phyloP scores from a whole-genome alignment of 1,139 yeast species.

The Saccharomycopsis hybrid region DNA sequence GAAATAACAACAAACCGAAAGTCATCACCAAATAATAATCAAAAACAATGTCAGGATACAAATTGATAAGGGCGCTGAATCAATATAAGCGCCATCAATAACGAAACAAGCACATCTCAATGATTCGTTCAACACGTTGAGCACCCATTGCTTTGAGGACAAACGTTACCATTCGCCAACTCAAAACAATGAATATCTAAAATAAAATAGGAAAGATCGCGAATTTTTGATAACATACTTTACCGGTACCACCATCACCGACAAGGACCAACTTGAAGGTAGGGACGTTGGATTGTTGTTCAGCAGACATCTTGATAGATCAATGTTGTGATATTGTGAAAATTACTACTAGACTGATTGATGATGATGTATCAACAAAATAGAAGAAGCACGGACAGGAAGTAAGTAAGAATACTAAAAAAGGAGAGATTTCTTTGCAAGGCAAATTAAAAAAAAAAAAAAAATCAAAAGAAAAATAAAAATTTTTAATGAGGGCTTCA shows the following conservation, averaged over 20 bases:
- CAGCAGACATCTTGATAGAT: slow-evolving; percentile 44
- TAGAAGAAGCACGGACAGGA: neutral
- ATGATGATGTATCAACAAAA: neutral
- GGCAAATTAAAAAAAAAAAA: neutral
- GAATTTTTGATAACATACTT: slow-evolving; percentile 37
- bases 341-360: no score
- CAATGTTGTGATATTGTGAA: no score
- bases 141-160: neutral
- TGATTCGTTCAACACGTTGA: no score
- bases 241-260: slow-evolving; percentile 99
- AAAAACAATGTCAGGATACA: no score
- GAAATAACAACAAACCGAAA: no score
- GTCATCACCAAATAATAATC: no score
- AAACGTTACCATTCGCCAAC: neutral
- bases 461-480: neutral
- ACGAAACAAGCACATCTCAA: no score
- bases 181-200: slow-evolving; percentile 1
- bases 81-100: no score
- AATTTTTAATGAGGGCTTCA: no score
- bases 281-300: slow-evolving; percentile 74
- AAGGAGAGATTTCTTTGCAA: neutral
- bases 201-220: no score
- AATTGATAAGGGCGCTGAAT: no score
- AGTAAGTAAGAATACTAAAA: neutral
- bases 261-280: slow-evolving; percentile 96